Base-by-base conservation (phyloP, 2,329 filamentous ascomycete species). In the Elsinoe australis region DNA sequence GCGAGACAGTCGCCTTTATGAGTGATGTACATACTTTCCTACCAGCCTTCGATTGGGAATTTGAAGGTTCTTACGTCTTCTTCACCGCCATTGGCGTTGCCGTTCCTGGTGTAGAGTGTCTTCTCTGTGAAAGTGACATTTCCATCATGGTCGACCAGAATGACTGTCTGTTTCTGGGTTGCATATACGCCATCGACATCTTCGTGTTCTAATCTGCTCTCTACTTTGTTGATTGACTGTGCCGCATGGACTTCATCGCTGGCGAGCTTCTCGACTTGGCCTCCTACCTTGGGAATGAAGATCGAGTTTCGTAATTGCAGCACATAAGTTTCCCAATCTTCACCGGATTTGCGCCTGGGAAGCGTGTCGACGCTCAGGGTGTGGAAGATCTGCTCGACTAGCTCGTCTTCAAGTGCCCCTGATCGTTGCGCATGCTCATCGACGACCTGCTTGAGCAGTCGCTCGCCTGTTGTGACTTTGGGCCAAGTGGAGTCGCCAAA, bases 101-200 rank as follows among this genome's bases (percentile, higher is more conserved):
- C 76, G 36, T 74, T 60, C 9, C 69, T 63, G 56, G 80, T 76
- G 56, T 72, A 80, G 15, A 83, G 59, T 14, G 78, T 81, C 49
- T 79, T 67, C 61, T 83, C 80, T 26, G 81, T 68, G 56, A 77
- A 83, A n/a, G 71, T 75, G 28, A 80, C 71, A 47, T 70, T 69
- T 2, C 77, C 77, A n/a, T 71, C 57, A 22, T 64, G 63, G 55
- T 73, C 67, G 15, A 80, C 76, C 10, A 83, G 61, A 2, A 83
- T 66, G 5, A 83, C 64, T 1, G 76, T 79, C 59, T 83, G 79
- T 61, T 79, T 79, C 58, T 80, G 76, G 2, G 80, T 83, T 0
- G 79, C 80, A 58, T 83, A 83, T 5, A 72, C 63, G 0, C 74
- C 75, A 49, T 65, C 68, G 54, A 58, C 59, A 42, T 52, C 62